Conservation (phyloP, 306 rosid species). For the Sindora glabra region DNA sequence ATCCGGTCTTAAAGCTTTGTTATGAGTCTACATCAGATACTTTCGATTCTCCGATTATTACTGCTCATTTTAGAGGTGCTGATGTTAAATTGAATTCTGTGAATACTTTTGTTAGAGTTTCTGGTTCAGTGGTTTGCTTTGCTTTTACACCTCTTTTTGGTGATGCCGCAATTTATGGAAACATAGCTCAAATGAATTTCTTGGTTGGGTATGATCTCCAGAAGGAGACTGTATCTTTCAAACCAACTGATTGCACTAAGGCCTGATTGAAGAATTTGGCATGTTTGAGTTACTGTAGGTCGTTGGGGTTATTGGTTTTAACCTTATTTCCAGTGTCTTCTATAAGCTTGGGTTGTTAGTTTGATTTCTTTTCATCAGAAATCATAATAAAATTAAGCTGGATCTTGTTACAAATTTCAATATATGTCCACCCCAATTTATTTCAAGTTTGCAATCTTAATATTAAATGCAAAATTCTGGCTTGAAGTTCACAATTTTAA, state of each 20-base stretch:
- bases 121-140: conserved; percentile 18
- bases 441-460: too few relatives aligned
- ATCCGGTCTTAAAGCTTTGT: not conserved
- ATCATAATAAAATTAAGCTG: too few relatives aligned
- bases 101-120: conserved; percentile 12
- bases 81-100: conserved; percentile 2
- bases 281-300: too few relatives aligned
- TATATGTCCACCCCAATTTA: too few relatives aligned
- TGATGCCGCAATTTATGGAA: conserved; percentile 11
- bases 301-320: too few relatives aligned
- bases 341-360: too few relatives aligned
- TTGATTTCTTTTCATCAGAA: too few relatives aligned
- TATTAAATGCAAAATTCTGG: too few relatives aligned
- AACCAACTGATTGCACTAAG: conserved; percentile 17
- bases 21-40: not conserved
- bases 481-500: too few relatives aligned
- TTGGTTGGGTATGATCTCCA: conserved; percentile 33
- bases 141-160: not conserved
- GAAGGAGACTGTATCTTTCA: conserved; percentile 25
- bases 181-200: conserved; percentile 29
- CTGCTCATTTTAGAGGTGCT: conserved; percentile 15
- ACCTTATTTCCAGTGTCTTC: too few relatives aligned
- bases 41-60: not conserved
- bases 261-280: too few relatives aligned
- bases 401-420: too few relatives aligned